Conservation (phyloP, 352 stramenopile species). For the Phytophthora citricola region DNA sequence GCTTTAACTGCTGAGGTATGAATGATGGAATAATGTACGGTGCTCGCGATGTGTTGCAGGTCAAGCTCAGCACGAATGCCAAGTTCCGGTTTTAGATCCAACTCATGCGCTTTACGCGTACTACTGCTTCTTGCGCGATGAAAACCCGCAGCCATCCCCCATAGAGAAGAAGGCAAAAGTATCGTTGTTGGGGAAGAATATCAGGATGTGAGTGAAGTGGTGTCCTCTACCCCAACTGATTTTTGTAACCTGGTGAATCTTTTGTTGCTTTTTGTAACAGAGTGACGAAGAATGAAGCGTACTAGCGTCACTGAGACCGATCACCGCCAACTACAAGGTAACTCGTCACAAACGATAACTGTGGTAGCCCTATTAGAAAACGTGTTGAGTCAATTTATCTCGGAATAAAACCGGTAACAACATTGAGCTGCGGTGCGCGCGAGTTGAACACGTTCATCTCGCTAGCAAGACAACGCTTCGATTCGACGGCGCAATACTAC, state of each 20-base stretch:
- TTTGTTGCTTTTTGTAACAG: constrained; percentile 10
- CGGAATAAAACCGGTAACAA: constrained; percentile 22
- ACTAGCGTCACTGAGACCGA: not conserved
- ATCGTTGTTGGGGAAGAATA: constrained; percentile 55
- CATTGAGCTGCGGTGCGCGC: constrained; percentile 17
- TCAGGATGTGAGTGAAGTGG: constrained; percentile 34
- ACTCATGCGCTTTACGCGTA: constrained; percentile 46
- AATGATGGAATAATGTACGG: not conserved
- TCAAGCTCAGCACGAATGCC: constrained; percentile 43
- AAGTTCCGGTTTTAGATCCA: constrained; percentile 49
- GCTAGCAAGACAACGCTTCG: constrained; percentile 5
- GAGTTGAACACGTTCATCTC: constrained; percentile 11
- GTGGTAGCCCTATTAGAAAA: not conserved
- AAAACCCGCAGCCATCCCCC: constrained; percentile 28
- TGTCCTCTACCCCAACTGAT: not conserved
- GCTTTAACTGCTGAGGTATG: too few species aligned
- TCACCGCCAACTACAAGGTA: constrained; percentile 6
- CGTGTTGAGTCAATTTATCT: constrained; percentile 15
- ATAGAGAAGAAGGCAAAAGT: constrained; percentile 1
- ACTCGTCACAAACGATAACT: constrained; percentile 2
- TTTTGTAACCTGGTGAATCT: not conserved
- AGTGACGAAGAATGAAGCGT: constrained; percentile 21
- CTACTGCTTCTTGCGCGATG: constrained; percentile 55
- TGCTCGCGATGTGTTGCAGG: constrained; percentile 23
- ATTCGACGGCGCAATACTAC: constrained; percentile 19